Conservation (phyloP, 768 basidiomycete species). For the Albatrellus ellisii region DNA sequence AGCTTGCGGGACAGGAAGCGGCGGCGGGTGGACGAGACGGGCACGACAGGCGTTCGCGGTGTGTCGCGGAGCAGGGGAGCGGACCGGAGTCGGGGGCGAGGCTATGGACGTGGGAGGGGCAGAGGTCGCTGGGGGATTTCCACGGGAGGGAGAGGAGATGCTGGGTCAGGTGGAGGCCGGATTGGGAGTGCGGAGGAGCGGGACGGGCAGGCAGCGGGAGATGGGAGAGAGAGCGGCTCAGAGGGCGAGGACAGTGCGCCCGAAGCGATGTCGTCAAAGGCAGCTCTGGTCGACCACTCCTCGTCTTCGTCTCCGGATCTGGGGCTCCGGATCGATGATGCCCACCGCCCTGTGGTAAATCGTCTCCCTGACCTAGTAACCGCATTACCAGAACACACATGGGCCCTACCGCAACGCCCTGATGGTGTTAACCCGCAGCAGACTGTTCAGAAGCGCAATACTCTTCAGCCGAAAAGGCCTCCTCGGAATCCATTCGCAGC, state of each 20-base stretch:
- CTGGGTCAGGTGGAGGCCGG: not conserved
- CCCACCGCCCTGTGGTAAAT: too few species aligned
- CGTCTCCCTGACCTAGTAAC: too few species aligned
- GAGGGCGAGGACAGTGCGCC: constrained; percentile 30
- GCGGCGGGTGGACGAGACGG: constrained; percentile 22
- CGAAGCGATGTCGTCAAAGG: constrained; percentile 47
- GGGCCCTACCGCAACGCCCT: not conserved
- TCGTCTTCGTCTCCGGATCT: too few species aligned
- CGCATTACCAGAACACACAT: not conserved
- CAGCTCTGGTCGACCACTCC: constrained; percentile 10
- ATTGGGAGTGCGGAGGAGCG: not conserved
- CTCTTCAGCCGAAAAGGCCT: constrained; percentile 34
- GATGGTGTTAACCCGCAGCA: not conserved
- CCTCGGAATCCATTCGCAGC: constrained; percentile 53
- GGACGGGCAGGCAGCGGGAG: not conserved
- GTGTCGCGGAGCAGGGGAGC: constrained; percentile 4
- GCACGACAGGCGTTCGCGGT: constrained; percentile 1
- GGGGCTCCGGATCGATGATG: too few species aligned
- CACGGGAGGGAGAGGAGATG: not conserved
- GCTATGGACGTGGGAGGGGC: constrained; percentile 6
- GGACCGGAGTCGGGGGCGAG: constrained; percentile 2
- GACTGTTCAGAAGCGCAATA: constrained; percentile 4
- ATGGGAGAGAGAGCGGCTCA: not conserved
- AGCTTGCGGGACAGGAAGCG: constrained; percentile 31
- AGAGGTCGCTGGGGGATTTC: constrained; percentile 15